These are phyloP conservation scores for Oxytropis ochrocephala DNA, from an alignment of 306 rosid genomes.

Conservation along the genomic window DNA sequence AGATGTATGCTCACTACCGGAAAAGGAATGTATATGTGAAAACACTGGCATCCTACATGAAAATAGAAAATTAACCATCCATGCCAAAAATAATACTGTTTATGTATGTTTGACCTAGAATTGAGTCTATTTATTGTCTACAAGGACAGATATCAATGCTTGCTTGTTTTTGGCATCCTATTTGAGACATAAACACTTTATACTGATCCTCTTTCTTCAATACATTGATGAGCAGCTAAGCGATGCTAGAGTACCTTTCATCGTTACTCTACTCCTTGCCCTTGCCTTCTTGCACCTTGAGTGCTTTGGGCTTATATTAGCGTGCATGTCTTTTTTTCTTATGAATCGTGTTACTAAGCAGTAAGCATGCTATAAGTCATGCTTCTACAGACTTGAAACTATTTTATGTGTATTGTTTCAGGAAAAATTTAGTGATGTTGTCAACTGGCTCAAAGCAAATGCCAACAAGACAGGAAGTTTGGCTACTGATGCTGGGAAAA, in stretches of 20 bases:
- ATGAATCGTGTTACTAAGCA: neutral
- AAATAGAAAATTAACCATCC: neutral
- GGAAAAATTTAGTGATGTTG: constrained; percentile 88
- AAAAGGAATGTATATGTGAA: neutral
- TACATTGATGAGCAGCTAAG: neutral
- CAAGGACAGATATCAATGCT: neutral
- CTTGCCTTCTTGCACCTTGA: neutral
- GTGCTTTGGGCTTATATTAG: constrained; percentile 6
- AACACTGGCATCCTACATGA: neutral
- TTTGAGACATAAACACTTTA: neutral
- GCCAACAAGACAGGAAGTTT: constrained; percentile 49
- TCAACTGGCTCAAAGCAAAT: constrained; percentile 83
- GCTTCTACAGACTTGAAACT: constrained; percentile 7
- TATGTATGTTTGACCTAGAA: neutral
- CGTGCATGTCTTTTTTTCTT: neutral
- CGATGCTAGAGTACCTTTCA: neutral
- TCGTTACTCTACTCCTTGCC: neutral
- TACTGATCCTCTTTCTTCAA: neutral
- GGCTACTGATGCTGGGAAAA: constrained; percentile 38
- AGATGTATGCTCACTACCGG: neutral
- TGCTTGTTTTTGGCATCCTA: neutral
- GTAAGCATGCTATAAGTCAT: neutral
- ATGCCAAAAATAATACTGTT: neutral
- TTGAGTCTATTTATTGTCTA: constrained; percentile 5
- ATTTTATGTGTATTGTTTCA: constrained; percentile 33